Evolutionary conservation across 345 rosid genomes (phyloP).

Genomic region (Moricandia moricandioides): DNA sequence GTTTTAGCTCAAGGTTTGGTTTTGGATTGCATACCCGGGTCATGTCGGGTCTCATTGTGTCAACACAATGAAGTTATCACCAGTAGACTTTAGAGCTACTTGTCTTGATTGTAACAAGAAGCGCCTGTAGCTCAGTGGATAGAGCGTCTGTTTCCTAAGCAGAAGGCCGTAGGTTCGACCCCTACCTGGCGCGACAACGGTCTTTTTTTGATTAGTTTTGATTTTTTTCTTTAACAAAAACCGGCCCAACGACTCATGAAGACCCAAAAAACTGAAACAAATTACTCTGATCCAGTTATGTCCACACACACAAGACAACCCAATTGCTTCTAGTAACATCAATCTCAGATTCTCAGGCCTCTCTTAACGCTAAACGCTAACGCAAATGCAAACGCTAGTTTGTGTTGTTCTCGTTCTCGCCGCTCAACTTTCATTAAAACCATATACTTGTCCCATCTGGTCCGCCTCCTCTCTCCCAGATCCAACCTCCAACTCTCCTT

Average conservation of each 20-base stretch:
- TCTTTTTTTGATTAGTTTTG: neutral
- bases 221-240: too few species aligned
- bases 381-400: neutral
- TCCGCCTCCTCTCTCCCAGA: constrained; percentile 35
- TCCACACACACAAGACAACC: too few species aligned
- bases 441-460: neutral
- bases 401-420: neutral
- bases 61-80: too few species aligned
- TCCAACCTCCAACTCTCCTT: constrained; percentile 33
- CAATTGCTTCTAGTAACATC: too few species aligned
- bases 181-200: constrained; percentile 75
- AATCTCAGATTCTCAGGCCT: neutral
- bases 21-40: too few species aligned
- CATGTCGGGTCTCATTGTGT: too few species aligned
- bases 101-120: too few species aligned
- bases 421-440: neutral
- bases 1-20: too few species aligned
- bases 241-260: too few species aligned
- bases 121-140: constrained; percentile 99
- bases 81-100: too few species aligned
- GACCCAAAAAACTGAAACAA: too few species aligned
- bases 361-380: neutral
- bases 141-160: constrained; percentile 99
- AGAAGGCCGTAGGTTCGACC: constrained; percentile 95
- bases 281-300: too few species aligned